These are phyloP conservation scores for Pulveroboletus sp. DNA, from an alignment of 768 basidiomycete genomes.

Conservation along the genomic window DNA sequence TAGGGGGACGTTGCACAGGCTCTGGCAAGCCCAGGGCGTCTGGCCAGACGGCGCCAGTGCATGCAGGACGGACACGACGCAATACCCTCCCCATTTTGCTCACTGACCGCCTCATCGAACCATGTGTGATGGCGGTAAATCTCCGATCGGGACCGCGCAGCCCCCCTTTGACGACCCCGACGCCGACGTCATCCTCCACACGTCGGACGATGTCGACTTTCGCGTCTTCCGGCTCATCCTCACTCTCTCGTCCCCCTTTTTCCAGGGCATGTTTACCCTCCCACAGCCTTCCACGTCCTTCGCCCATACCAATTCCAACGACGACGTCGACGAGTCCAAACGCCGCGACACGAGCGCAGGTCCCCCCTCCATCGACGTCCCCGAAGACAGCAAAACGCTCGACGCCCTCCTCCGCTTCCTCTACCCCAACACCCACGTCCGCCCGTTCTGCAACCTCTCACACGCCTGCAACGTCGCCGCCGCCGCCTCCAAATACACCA, in stretches of 20 bases:
- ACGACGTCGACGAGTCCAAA: neutral
- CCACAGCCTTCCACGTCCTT: neutral
- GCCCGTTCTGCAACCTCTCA: neutral
- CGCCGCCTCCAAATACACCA: constrained; percentile 5
- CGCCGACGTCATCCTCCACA: constrained; percentile 6
- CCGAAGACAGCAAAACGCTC: constrained; percentile 1
- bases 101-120: too few relatives aligned
- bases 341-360: neutral
- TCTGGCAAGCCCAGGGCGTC: too few relatives aligned
- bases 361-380: neutral
- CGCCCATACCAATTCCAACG: neutral
- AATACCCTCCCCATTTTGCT: too few relatives aligned
- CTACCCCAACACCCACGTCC: constrained; percentile 1
- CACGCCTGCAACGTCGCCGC: constrained; percentile 4
- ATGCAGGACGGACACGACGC: too few relatives aligned
- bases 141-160: neutral
- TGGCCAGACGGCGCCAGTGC: too few relatives aligned
- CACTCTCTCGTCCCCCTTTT: constrained; percentile 1
- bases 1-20: too few relatives aligned
- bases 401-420: constrained; percentile 7
- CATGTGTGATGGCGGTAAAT: too few relatives aligned
- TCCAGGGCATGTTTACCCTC: constrained; percentile 5
- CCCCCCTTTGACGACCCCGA: neutral
- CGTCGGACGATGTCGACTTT: constrained; percentile 1
- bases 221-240: constrained; percentile 2